Conservation (phyloP, 371 early-diverging fungal species). For the Zopfochytrium polystomum region DNA sequence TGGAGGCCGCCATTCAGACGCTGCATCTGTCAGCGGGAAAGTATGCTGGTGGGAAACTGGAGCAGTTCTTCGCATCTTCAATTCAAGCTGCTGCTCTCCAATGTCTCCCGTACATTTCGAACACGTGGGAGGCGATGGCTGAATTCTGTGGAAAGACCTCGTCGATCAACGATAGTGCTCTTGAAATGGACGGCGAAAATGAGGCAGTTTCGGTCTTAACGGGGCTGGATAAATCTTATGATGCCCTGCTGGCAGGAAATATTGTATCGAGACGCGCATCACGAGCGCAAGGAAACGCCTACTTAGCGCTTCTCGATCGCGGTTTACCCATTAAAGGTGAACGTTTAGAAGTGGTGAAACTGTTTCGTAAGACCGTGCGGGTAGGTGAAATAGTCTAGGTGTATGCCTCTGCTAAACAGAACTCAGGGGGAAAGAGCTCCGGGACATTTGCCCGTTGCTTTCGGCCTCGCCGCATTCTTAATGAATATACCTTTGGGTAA, state of each 20-base stretch:
- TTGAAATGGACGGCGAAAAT: background rate
- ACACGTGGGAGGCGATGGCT: too few species aligned
- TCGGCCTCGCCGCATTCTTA: too few species aligned
- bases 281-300: constrained; percentile 56
- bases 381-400: constrained; percentile 27
- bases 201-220: constrained; percentile 2
- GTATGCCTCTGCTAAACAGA: background rate
- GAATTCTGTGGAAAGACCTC: too few species aligned
- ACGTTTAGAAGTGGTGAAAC: too few species aligned
- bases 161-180: too few species aligned
- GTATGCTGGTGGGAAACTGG: too few species aligned
- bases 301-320: constrained; percentile 60
- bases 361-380: constrained; percentile 57
- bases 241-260: constrained; percentile 62
- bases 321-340: too few species aligned
- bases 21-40: too few species aligned
- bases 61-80: too few species aligned
- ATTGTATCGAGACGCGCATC: constrained; percentile 53
- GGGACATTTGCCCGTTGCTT: constrained; percentile 70
- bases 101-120: too few species aligned
- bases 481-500: too few species aligned
- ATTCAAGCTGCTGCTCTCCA: too few species aligned
- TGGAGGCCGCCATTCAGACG: constrained; percentile 42
- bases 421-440: constrained; percentile 35
- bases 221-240: constrained; percentile 54